These are phyloP conservation scores for Boletellus sp. DNA, from an alignment of 768 basidiomycete genomes.

Conservation along the genomic window DNA sequence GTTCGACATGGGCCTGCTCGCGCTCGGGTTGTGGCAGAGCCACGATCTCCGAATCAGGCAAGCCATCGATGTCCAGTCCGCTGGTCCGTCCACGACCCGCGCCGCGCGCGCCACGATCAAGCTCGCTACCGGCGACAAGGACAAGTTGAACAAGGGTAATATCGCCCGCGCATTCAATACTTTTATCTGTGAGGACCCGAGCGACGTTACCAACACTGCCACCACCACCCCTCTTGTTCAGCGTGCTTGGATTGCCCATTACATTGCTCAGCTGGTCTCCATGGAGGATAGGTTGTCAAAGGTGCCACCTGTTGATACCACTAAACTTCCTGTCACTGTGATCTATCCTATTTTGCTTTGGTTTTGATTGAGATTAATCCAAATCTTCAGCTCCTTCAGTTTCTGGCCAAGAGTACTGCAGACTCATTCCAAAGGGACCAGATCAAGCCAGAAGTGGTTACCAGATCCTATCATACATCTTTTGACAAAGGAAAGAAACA, in stretches of 20 bases:
- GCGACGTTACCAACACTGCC: not conserved
- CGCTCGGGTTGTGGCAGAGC: slow-evolving; percentile 29
- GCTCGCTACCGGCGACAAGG: slow-evolving; percentile 7
- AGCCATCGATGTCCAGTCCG: slow-evolving; percentile 30
- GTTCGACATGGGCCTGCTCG: slow-evolving; percentile 30
- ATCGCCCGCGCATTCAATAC: slow-evolving; percentile 13
- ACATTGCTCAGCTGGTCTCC: slow-evolving; percentile 19
- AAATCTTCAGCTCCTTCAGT: slow-evolving; percentile 20
- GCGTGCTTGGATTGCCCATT: slow-evolving; percentile 32
- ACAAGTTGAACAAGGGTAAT: slow-evolving; percentile 10
- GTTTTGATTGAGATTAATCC: not conserved
- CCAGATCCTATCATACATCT: slow-evolving; percentile 18
- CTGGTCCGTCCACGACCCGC: slow-evolving; percentile 11
- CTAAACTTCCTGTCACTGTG: slow-evolving; percentile 22
- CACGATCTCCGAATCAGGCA: slow-evolving; percentile 33
- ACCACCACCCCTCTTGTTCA: slow-evolving; percentile 22
- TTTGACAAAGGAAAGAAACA: slow-evolving; percentile 10
- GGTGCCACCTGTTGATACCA: slow-evolving; percentile 27
- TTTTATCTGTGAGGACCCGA: slow-evolving; percentile 1
- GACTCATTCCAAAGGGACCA: slow-evolving; percentile 26
- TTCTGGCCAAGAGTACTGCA: slow-evolving; percentile 24
- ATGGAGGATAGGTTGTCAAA: slow-evolving; percentile 22
- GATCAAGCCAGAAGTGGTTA: slow-evolving; percentile 25
- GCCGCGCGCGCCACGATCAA: slow-evolving; percentile 19
- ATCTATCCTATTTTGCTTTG: not conserved